Evolutionary conservation across 2,329 filamentous ascomycete genomes (phyloP), one percentile per base, ranked within the genome.

Genomic region (Clarireedia paspali): DNA sequence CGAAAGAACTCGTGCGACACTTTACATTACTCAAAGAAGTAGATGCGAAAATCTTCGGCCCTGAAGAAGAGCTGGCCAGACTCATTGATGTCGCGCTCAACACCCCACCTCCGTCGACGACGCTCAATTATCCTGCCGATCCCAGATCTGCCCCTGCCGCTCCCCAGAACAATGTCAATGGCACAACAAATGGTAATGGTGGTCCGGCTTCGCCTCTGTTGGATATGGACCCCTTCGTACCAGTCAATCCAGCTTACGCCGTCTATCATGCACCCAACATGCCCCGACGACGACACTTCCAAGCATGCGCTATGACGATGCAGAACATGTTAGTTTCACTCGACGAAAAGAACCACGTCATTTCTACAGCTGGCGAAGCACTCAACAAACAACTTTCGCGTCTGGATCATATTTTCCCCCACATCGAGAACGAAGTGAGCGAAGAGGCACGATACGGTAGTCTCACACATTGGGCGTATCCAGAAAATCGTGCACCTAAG

Each of bases 321-420:
- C 83, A 87, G 62, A 88, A 91, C 64, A 88, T 97, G 77, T 83
- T 97, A 46, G 83, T 90, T 48, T 92, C 91, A 1, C 80, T 97
- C 39, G 94, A 99, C 68, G 94, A 99, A 73, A 99, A 99, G 74
- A 96, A 96, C 63, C 91, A 96, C 64, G 94, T 99, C 64, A 87
- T 97, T 56, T 87, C 89, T 39, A 95, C 92, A 15, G 92, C 94
- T 54, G 94, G 92, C 66, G 89, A 95, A 64, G 89, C 91, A 47
- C 82, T 97, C 12, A 83, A 89, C 62, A 89, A 88, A 68, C 91
- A 96, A 67, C 79, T 96, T 38, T 76, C 81, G 58, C 89, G 95
- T 52, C 84, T 96, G 67, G 88, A 96, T 68, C 86, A 88, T 64
- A 86, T 95, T 34, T 95, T 88, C 79, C 87, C 90, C 20, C 85